Evolutionary conservation across 331 rosid genomes (phyloP).

Genomic region (Quercus tomentella): DNA sequence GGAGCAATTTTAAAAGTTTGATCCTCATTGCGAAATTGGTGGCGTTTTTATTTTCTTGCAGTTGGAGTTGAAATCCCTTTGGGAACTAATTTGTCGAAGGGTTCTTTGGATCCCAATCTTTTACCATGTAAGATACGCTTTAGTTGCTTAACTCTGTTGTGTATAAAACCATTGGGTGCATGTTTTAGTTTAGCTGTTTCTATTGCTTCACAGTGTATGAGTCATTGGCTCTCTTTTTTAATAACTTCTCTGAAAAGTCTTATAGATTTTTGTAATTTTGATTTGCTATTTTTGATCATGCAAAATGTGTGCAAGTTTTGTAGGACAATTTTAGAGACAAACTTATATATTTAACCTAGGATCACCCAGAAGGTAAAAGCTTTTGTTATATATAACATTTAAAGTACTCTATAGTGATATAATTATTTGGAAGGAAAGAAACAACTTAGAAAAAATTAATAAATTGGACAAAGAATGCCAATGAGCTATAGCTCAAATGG

Average conservation of each 20-base stretch:
- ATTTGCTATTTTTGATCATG: too few relatives aligned
- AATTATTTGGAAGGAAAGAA: too few relatives aligned
- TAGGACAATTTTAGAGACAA: neutral
- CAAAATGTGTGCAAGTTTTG: neutral
- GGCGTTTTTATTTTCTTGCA: slow-evolving; percentile 38
- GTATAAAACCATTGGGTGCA: too few relatives aligned
- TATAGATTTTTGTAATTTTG: too few relatives aligned
- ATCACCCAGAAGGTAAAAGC: neutral
- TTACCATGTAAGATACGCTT: slow-evolving; percentile 59
- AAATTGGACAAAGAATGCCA: neutral
- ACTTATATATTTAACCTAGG: neutral
- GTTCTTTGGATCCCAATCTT: slow-evolving; percentile 46
- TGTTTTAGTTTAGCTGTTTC: too few relatives aligned
- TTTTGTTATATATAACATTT: too few relatives aligned
- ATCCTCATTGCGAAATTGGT: slow-evolving; percentile 7
- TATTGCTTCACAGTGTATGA: too few relatives aligned
- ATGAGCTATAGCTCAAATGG: too few relatives aligned
- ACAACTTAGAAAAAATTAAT: too few relatives aligned
- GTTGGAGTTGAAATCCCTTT: slow-evolving; percentile 45
- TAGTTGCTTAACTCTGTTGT: slow-evolving; percentile 7
- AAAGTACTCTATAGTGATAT: too few relatives aligned
- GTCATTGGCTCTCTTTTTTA: too few relatives aligned
- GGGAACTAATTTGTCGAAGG: slow-evolving; percentile 31
- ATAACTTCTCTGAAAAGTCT: too few relatives aligned
- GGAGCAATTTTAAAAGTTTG: neutral